Conservation (phyloP, 495 filamentous ascomycete genomes). For the Bacidia rubella region DNA sequence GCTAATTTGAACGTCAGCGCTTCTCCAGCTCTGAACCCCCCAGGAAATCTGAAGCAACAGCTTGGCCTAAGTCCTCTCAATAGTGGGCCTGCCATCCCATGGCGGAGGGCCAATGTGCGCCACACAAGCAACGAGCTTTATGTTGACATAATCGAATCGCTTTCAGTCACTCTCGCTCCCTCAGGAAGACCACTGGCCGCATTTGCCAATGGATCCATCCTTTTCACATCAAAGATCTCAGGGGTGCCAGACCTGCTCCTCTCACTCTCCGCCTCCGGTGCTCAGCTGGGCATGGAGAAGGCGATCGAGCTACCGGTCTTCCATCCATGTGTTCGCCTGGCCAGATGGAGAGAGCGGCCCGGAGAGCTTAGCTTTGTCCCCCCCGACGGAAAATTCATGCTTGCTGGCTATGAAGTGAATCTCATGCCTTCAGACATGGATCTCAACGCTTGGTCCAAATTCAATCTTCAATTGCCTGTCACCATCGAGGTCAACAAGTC, state of each 20-base stretch:
- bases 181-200: constrained; percentile 79
- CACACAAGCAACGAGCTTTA: constrained; percentile 97
- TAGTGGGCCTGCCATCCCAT: constrained; percentile 53
- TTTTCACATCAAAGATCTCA: constrained; percentile 87
- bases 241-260: constrained; percentile 83
- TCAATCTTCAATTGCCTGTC: constrained; percentile 69
- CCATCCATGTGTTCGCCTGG: constrained; percentile 84
- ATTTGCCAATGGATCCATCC: constrained; percentile 82
- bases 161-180: constrained; percentile 75
- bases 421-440: constrained; percentile 50
- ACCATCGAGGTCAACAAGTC: constrained; percentile 67
- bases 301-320: constrained; percentile 86
- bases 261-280: constrained; percentile 62
- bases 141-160: constrained; percentile 85
- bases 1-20: constrained; percentile 24
- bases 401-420: constrained; percentile 91
- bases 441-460: constrained; percentile 32
- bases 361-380: constrained; percentile 90
- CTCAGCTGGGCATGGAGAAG: constrained; percentile 44
- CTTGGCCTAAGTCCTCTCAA: constrained; percentile 26
- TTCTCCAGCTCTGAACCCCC: constrained; percentile 29
- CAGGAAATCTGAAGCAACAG: constrained; percentile 34
- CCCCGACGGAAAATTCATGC: constrained; percentile 86
- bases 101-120: constrained; percentile 81
- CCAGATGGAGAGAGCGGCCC: constrained; percentile 71